These are phyloP conservation scores for Cladorrhinum samala DNA, from an alignment of 495 filamentous ascomycete species.

Conservation along the genomic window DNA sequence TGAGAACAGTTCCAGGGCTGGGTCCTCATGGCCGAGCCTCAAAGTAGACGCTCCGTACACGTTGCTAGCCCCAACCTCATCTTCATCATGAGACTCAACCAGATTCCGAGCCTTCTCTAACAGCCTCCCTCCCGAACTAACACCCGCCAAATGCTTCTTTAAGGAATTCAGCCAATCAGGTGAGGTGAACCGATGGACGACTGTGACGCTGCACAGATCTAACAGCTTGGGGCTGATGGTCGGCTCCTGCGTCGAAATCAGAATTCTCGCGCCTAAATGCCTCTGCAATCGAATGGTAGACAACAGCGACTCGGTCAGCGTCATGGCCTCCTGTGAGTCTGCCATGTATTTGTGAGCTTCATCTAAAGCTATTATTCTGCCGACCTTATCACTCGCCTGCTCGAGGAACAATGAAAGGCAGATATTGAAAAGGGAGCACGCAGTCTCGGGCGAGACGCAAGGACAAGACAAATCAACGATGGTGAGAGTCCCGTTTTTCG, in stretches of 20 bases:
- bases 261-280: conserved; percentile 56
- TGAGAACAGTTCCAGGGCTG: conserved; percentile 41
- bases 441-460: conserved; percentile 58
- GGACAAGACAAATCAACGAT: conserved; percentile 73
- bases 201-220: conserved; percentile 64
- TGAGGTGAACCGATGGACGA: conserved; percentile 69
- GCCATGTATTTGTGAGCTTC: conserved; percentile 41
- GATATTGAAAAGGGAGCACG: conserved; percentile 65
- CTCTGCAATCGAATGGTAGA: conserved; percentile 63
- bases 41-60: conserved; percentile 3
- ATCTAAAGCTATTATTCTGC: conserved; percentile 34
- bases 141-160: conserved; percentile 56
- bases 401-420: conserved; percentile 57
- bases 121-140: conserved; percentile 21
- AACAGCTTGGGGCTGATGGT: conserved; percentile 64
- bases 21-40: conserved; percentile 20
- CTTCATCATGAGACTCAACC: background rate
- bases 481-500: conserved; percentile 51
- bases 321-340: conserved; percentile 32
- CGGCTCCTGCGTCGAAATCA: conserved; percentile 77
- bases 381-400: conserved; percentile 33
- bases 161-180: conserved; percentile 63
- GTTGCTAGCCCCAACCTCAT: conserved; percentile 1
- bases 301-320: conserved; percentile 61
- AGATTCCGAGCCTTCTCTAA: conserved; percentile 14